Percentiles rank a stretch among this genome's conserved stretches.
Conservation (phyloP, 371 early-diverging fungal genomes). For the Mucor indicus region DNA sequence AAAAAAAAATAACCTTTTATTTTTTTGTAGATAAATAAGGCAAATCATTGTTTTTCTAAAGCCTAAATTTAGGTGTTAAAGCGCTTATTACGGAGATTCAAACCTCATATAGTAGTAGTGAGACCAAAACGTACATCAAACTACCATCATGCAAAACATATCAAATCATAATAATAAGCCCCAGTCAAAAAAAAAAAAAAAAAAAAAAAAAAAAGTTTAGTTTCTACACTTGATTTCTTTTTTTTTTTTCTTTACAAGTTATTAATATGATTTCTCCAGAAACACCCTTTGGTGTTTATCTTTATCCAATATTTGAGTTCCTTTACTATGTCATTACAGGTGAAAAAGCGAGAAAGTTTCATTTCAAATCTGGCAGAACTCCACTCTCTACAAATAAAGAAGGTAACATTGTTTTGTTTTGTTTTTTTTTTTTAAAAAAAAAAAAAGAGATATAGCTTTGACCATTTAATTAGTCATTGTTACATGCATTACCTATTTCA, state of each 20-base stretch:
- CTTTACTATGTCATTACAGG: conserved; percentile 48
- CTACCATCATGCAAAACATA: no score
- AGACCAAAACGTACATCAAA: no score
- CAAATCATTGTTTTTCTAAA: conserved; percentile 18
- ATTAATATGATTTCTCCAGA: conserved; percentile 48
- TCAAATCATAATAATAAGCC: no score
- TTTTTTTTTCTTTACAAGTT: no score
- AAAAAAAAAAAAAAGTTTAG: no score
- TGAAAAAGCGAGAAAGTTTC: conserved; percentile 44
- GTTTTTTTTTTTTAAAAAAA: neutral
- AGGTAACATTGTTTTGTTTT: conserved; percentile 13
- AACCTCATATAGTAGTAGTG: no score
- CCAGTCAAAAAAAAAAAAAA: no score
- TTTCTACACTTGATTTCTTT: no score
- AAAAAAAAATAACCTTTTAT: neutral
- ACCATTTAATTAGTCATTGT: conserved; percentile 36
- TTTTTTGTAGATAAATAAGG: conserved; percentile 8
- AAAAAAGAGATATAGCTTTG: no score
- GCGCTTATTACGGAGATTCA: no score
- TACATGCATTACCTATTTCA: conserved; percentile 58
- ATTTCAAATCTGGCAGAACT: conserved; percentile 58
- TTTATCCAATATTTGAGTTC: conserved; percentile 48
- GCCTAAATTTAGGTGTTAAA: no score
- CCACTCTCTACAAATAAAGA: conserved; percentile 66
- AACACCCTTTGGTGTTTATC: conserved; percentile 54